Conservation (phyloP, 2,329 filamentous ascomycete genomes). For the Claviceps sp. region DNA sequence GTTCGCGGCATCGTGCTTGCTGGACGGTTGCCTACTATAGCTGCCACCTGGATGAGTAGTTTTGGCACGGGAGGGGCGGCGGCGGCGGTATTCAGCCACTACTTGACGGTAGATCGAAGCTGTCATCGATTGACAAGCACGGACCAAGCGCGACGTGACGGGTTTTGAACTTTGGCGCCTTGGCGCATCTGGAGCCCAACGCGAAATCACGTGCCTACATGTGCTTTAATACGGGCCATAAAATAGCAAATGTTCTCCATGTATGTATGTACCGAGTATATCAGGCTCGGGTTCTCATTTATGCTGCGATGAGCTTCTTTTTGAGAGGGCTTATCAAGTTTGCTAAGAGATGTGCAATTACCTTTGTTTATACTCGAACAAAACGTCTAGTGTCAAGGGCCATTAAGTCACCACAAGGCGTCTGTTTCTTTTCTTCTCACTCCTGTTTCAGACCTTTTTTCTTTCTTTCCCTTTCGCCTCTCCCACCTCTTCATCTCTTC, state of each 20-base stretch:
- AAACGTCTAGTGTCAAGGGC: too few species aligned
- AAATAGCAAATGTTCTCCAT: too few species aligned
- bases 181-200: not conserved
- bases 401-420: not conserved
- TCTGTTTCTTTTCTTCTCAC: not conserved
- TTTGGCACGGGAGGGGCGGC: too few species aligned
- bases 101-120: not conserved
- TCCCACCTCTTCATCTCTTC: not conserved
- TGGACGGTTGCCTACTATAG: too few species aligned
- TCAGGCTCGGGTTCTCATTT: too few species aligned
- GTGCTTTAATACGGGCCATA: not conserved
- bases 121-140: not conserved
- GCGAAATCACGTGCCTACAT: conserved; percentile 9
- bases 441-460: not conserved
- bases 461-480: not conserved
- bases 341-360: too few species aligned
- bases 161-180: not conserved
- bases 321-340: too few species aligned
- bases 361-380: too few species aligned
- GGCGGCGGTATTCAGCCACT: too few species aligned
- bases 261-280: too few species aligned
- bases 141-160: not conserved
- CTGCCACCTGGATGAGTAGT: too few species aligned
- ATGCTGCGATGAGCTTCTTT: not conserved
- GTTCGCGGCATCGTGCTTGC: conserved; percentile 19